phyloP scores from a whole-genome alignment of 208 protist genomes.

The Leptomonas pyrrhocoris region DNA sequence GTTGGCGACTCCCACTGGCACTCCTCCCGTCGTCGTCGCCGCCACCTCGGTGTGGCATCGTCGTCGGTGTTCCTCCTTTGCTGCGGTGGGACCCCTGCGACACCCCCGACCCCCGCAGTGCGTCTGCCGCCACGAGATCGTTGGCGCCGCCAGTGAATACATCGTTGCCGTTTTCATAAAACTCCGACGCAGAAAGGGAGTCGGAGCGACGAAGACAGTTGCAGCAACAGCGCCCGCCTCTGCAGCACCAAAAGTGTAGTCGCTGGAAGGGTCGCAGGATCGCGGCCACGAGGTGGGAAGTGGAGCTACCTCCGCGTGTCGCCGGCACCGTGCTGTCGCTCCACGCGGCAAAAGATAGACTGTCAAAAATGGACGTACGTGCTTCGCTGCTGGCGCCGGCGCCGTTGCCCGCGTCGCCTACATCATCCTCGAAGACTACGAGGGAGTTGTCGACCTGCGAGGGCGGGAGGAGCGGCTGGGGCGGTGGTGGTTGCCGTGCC shows the following conservation, averaged over 20 bases:
- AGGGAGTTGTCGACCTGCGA: constrained; percentile 1
- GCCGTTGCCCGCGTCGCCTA: neutral
- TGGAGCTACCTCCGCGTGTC: neutral
- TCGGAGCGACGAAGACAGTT: neutral
- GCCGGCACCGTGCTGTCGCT: neutral
- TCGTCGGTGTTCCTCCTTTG: neutral
- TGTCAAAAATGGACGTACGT: constrained; percentile 24
- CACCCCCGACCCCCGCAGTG: constrained; percentile 1
- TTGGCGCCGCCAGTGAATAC: neutral
- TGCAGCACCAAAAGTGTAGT: constrained; percentile 14
- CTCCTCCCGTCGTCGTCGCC: neutral
- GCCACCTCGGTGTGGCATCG: neutral
- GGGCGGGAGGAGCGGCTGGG: neutral
- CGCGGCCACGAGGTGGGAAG: neutral
- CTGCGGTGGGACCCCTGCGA: neutral
- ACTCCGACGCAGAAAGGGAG: neutral
- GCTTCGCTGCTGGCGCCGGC: constrained; percentile 13
- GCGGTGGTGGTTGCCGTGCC: neutral
- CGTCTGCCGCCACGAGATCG: constrained; percentile 1
- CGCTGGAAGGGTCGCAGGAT: constrained; percentile 30
- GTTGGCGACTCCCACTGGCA: neutral
- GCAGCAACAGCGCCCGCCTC: neutral
- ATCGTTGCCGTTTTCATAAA: neutral
- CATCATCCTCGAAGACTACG: constrained; percentile 11
- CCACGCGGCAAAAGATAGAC: constrained; percentile 19